phyloP scores from a whole-genome alignment of 768 basidiomycete genomes.

The Cystobasidium onofrii region DNA sequence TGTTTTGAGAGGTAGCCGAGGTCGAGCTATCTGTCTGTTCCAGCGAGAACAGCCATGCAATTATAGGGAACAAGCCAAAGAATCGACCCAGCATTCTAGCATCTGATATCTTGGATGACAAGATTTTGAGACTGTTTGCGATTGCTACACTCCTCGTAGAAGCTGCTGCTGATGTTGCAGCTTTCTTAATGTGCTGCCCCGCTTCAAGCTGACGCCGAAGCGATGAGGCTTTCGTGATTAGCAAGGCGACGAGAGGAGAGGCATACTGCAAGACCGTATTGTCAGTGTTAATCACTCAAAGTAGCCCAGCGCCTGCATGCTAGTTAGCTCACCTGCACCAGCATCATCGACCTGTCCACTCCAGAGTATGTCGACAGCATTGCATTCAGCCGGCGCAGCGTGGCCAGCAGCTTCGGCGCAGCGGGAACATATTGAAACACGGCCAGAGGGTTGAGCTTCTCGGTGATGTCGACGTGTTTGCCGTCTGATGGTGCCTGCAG shows the following conservation, averaged over 20 bases:
- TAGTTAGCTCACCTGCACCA: constrained; percentile 31
- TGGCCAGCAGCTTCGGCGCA: background rate
- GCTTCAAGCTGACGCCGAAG: constrained; percentile 28
- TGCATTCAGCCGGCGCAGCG: constrained; percentile 6
- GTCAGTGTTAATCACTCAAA: background rate
- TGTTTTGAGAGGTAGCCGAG: constrained; percentile 30
- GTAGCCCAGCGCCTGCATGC: background rate
- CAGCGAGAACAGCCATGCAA: constrained; percentile 38
- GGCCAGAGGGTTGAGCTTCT: constrained; percentile 6
- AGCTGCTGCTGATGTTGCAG: constrained; percentile 3
- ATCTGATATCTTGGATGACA: constrained; percentile 4
- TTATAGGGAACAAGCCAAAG: constrained; percentile 40
- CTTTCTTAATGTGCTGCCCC: background rate
- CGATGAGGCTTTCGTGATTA: background rate
- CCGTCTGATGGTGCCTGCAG: background rate
- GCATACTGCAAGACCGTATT: background rate
- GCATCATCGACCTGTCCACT: constrained; percentile 38
- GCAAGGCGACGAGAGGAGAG: background rate
- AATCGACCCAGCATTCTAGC: constrained; percentile 33
- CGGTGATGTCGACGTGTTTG: background rate
- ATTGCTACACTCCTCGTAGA: background rate
- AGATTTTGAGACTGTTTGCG: background rate
- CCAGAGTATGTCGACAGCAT: background rate
- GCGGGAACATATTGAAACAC: background rate
- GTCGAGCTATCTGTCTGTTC: constrained; percentile 34